A percentile compares a stretch with the other conserved stretches of the same genome.
Evolutionary conservation across 108 stramenopile genomes (phyloP).

Genomic region (Pseudonitzschia pungens): DNA sequence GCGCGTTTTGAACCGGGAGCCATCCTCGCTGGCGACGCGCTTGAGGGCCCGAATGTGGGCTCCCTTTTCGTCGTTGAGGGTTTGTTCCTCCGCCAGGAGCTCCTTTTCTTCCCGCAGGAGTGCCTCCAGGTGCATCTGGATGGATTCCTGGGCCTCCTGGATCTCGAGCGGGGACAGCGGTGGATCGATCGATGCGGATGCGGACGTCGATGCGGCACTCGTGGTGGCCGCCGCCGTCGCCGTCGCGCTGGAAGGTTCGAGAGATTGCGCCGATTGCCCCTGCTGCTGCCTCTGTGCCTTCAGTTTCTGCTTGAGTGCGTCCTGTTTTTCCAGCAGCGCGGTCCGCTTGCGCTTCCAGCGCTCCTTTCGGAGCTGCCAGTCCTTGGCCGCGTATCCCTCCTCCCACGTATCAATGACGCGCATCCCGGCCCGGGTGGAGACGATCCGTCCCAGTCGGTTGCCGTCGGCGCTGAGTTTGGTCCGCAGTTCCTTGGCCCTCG

Average conservation of each 20-base stretch:
- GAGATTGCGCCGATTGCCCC: neutral
- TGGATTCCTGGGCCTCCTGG: conserved; percentile 49
- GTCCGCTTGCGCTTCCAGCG: conserved; percentile 47
- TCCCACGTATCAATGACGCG: conserved; percentile 75
- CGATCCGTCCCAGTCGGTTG: conserved; percentile 72
- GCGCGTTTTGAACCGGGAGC: conserved; percentile 64
- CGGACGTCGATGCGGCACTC: neutral
- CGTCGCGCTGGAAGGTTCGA: neutral
- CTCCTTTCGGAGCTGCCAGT: conserved; percentile 41
- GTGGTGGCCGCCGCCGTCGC: neutral
- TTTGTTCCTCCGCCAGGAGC: conserved; percentile 62
- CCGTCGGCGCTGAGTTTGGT: conserved; percentile 74
- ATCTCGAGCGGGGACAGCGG: conserved; percentile 40
- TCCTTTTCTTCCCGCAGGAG: conserved; percentile 54
- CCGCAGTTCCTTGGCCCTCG: conserved; percentile 58
- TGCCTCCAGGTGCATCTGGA: conserved; percentile 65
- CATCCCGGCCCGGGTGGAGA: conserved; percentile 57
- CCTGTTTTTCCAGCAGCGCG: conserved; percentile 36
- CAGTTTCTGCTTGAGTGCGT: neutral
- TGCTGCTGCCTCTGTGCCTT: neutral
- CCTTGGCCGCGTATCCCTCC: conserved; percentile 70
- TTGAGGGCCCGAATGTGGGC: conserved; percentile 76
- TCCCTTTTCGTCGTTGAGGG: conserved; percentile 68
- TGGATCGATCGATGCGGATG: conserved; percentile 15
- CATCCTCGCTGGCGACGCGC: conserved; percentile 80